These are phyloP conservation scores for Pisolithus marmoratus DNA, from an alignment of 768 basidiomycete genomes.

Conservation along the genomic window DNA sequence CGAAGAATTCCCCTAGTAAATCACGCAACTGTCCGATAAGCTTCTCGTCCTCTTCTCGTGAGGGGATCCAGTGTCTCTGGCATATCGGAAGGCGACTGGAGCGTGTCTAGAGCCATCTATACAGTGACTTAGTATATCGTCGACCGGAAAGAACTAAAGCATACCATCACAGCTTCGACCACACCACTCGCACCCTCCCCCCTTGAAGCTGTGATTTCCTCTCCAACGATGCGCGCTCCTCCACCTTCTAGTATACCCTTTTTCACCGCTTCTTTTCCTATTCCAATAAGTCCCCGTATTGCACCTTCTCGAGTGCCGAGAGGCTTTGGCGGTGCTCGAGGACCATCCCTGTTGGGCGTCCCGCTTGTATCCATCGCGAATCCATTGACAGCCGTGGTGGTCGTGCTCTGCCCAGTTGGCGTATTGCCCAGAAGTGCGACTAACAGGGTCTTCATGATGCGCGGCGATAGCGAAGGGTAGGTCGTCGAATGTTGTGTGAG, in stretches of 20 bases:
- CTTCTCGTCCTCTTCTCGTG: constrained; percentile 42
- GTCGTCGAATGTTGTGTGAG: constrained; percentile 82
- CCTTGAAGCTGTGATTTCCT: constrained; percentile 42
- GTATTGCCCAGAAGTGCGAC: constrained; percentile 60
- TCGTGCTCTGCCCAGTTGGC: constrained; percentile 4
- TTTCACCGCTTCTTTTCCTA: constrained; percentile 79
- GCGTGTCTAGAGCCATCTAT: constrained; percentile 57
- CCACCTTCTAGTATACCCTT: constrained; percentile 80
- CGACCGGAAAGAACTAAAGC: neutral
- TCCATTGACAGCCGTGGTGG: constrained; percentile 16
- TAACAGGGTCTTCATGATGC: constrained; percentile 91
- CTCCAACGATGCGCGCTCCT: constrained; percentile 69
- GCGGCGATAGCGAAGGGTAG: constrained; percentile 79
- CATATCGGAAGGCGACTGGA: constrained; percentile 54
- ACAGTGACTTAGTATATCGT: neutral
- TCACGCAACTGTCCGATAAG: constrained; percentile 44
- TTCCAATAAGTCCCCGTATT: constrained; percentile 77
- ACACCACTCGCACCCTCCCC: constrained; percentile 38
- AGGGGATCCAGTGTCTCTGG: constrained; percentile 50
- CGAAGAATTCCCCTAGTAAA: constrained; percentile 58
- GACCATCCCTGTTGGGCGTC: constrained; percentile 35
- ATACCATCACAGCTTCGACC: constrained; percentile 58
- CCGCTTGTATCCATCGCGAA: constrained; percentile 19
- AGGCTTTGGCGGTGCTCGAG: constrained; percentile 42
- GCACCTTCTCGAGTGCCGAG: constrained; percentile 86